phyloP scores from a whole-genome alignment of 2,329 filamentous ascomycete genomes.

The Rutstroemia sp. region DNA sequence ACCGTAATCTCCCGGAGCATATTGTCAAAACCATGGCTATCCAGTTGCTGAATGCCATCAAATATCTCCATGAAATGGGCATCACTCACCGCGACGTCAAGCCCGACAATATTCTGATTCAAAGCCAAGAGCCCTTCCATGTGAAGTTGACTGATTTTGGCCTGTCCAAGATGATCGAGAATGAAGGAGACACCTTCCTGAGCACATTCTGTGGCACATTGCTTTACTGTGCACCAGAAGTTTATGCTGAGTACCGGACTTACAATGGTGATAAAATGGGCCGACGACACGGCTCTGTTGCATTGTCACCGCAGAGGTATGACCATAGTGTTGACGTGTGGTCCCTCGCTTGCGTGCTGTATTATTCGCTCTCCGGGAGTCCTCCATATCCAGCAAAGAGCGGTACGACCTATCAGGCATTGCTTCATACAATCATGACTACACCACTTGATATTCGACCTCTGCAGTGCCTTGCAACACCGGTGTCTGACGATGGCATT shows the following conservation, averaged over 20 bases:
- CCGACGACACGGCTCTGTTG: conserved; percentile 32
- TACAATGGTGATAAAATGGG: conserved; percentile 54
- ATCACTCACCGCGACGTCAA: conserved; percentile 99
- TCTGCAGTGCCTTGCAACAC: conserved; percentile 39
- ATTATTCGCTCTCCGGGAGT: conserved; percentile 70
- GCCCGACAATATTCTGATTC: conserved; percentile 91
- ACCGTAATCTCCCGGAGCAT: conserved; percentile 57
- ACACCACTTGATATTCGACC: conserved; percentile 59
- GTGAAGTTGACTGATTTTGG: conserved; percentile 97
- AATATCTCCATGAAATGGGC: conserved; percentile 77
- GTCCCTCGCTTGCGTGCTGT: conserved; percentile 90
- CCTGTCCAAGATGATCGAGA: conserved; percentile 86
- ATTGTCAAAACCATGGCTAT: conserved; percentile 63
- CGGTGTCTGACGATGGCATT: conserved; percentile 60
- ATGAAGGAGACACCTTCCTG: conserved; percentile 74
- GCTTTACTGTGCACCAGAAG: conserved; percentile 92
- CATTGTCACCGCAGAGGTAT: conserved; percentile 54
- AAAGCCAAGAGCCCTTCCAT: conserved; percentile 61
- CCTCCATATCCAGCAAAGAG: conserved; percentile 76
- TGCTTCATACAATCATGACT: conserved; percentile 83
- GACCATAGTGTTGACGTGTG: conserved; percentile 91
- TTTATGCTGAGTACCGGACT: conserved; percentile 69
- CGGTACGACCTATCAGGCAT: conserved; percentile 68
- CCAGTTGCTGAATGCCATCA: conserved; percentile 74
- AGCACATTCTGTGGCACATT: conserved; percentile 96